Base-by-base conservation (phyloP, 805 yeast species). In the Kazachstania kunashirensis region DNA sequence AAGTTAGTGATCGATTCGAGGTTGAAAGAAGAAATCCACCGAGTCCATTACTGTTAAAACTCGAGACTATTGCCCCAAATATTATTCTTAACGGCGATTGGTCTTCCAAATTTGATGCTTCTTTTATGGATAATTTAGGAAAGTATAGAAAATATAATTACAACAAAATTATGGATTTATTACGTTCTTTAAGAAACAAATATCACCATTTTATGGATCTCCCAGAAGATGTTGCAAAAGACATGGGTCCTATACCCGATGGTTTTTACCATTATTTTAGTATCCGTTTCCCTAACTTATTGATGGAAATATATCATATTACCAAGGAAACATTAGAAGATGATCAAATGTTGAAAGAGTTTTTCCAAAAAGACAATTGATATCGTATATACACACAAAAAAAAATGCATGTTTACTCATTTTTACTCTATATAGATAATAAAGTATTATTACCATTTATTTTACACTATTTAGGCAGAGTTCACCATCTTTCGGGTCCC, bases 131-230 rank as follows among this genome's bases (percentile, higher is more conserved):
- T 21, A 86, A 89, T 52, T 66, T 92, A 45, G 96, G 95, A 14
- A 84, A 84, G 53, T 92, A 85, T 56, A 71, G 99, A 48, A 88
- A 85, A 57, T 92, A 92, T 57, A 79, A 80, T 45, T 72, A 81
- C 0, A 75, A 71, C 39, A 82, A 77, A 48, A 60, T 92, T 31
- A 75, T 86, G 77, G 98, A 92, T 56, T 62, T 92, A 35, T 61
- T 92, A 40, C 67, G 99, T 40, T 96, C 96, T 0, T 59, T 92
- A 47, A 70, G 99, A 49, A 92, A 92, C 63, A 92, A 92, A 58
- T 80, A 84, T 52, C 97, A 92, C 57, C 99, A 92, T 57, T 89
- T 72, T 57, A 85, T 85, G 61, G 98, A 92, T 56, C 62, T 88
- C 53, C 95, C 96, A 1, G 68, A 62, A 8, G 71, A 65, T 11